Percentiles rank a stretch among this genome's conserved stretches.
These are phyloP conservation scores for Mycena galericulata DNA, from an alignment of 768 basidiomycete genomes.

Conservation along the genomic window DNA sequence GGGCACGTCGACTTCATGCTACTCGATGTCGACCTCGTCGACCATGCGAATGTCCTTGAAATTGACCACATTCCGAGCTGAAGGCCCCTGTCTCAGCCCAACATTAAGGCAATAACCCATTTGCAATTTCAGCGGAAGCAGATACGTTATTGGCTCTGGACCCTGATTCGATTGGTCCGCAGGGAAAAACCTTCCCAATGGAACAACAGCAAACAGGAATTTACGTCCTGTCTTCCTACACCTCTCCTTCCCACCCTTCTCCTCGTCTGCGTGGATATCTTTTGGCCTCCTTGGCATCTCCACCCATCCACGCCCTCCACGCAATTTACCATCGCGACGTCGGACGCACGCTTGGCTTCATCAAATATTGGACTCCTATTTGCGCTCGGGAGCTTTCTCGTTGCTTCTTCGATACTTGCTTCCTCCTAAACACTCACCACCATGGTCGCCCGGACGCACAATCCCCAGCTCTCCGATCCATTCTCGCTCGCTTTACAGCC, in stretches of 20 bases:
- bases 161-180: background rate
- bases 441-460: constrained; percentile 28
- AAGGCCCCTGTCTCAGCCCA: background rate
- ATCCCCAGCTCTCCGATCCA: constrained; percentile 50
- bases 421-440: background rate
- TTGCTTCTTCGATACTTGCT: background rate
- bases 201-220: background rate
- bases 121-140: background rate
- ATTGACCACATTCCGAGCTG: too few relatives aligned
- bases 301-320: background rate
- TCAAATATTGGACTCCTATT: too few relatives aligned
- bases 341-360: too few relatives aligned
- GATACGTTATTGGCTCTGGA: too few relatives aligned
- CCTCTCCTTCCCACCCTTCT: too few relatives aligned
- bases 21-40: too few relatives aligned
- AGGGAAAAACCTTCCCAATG: background rate
- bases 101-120: background rate
- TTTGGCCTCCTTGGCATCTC: background rate
- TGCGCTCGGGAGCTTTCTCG: background rate
- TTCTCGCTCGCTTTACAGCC: constrained; percentile 60
- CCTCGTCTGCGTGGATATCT: background rate
- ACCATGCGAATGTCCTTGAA: too few relatives aligned
- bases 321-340: too few relatives aligned
- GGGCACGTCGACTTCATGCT: too few relatives aligned
- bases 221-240: background rate